phyloP scores from a whole-genome alignment of 306 rosid genomes.

The Oxytropis ochrocephala region DNA sequence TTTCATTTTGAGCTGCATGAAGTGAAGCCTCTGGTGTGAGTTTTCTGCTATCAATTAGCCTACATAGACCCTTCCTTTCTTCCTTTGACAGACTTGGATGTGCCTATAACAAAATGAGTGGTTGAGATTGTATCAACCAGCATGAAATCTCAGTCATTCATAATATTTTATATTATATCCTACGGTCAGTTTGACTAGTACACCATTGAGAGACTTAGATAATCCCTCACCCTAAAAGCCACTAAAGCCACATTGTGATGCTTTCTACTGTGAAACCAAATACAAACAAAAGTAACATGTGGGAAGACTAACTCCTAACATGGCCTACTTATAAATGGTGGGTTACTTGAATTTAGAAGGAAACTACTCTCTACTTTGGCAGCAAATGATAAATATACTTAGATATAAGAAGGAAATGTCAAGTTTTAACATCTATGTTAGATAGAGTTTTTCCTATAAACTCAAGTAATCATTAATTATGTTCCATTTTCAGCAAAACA shows the following conservation, averaged over 20 bases:
- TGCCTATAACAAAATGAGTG: conserved; percentile 47
- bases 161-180: too few species aligned
- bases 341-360: neutral
- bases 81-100: conserved; percentile 70
- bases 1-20: conserved; percentile 88
- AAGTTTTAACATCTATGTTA: neutral
- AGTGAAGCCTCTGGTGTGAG: conserved; percentile 82
- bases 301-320: conserved; percentile 9
- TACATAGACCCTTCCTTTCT: conserved; percentile 70
- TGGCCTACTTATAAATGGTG: neutral
- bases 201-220: too few species aligned
- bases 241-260: too few species aligned
- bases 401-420: conserved; percentile 2
- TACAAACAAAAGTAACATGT: neutral
- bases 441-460: neutral
- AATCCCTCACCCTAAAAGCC: too few species aligned
- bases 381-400: neutral
- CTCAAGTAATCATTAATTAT: neutral
- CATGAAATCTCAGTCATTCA: too few species aligned
- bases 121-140: too few species aligned
- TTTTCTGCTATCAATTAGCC: conserved; percentile 70
- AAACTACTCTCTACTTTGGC: neutral
- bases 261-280: too few species aligned
- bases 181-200: too few species aligned
- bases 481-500: conserved; percentile 7